Evolutionary conservation across 257 asterid genomes (phyloP), one percentile per base, ranked within the genome.

Genomic region (Datura wrightii): DNA sequence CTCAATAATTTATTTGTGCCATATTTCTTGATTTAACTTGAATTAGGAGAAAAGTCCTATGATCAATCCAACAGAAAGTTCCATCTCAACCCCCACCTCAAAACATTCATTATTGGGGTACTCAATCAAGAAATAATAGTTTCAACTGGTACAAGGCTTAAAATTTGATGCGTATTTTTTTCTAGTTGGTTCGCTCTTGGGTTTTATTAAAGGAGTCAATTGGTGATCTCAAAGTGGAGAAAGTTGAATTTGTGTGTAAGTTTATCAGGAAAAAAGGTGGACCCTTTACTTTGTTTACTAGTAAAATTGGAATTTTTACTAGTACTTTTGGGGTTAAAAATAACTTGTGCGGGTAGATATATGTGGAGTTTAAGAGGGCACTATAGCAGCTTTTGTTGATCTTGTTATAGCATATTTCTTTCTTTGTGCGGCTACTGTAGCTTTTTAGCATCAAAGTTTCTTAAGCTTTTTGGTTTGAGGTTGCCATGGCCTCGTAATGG

Each of bases 401-500:
- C 98, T 97, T 36, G 92, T 88, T 19, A 91, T 95, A 71, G 94
- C 94, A 10, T 95, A 92, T 84, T 87, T 93, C 71, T 88, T 93
- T 63, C 90, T 97, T 5, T 94, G 97, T 85, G 97, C 92, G 83
- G 91, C 99, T 36, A 85, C 96, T 24, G 85, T 88, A 36, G 93
- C 92, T 97, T 80, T 89, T 59, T 91, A 11, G 93, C 92, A 0
- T 89, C 96, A 18, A 93, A 87, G 65, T 90, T 95, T 88, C 92
- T 97, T 82, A 96, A 88, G 10, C 80, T 94, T 78, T 90, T 93
- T 37, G 97, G 98, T 50, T 84, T 97, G 76, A 67, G 74, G 80
- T 90, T 97, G 83, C 98, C 97, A 11, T 94, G 97, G 86, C 98
- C 96, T 82, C 94, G 98, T 89, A 87, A 90, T 87, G 97, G 91